Base-by-base conservation (phyloP, 139 green algal species). In the Coccomyxa sp. region DNA sequence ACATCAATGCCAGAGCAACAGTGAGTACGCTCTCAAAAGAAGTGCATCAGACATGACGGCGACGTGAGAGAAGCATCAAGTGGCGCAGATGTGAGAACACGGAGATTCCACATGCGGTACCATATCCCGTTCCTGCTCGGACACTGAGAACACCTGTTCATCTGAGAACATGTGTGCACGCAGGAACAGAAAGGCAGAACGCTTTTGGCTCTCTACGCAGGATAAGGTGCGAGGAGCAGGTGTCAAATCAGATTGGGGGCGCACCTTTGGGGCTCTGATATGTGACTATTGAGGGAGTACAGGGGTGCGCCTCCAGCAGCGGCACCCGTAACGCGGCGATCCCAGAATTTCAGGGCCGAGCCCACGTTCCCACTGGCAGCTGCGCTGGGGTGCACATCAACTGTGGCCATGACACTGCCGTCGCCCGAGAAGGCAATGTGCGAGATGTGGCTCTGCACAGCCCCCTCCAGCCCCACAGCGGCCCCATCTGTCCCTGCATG, bases 231-330 rank as follows among this genome's bases (percentile, higher is more conserved):
- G 7, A 51, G 38, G 38, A 51, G 38, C 38, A 51, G 3, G 38
- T 51, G 38, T 51, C 38, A 51, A 7, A 11, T 51, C 3, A 51
- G 38, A 51, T 51, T 7, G 38, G 38, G 38, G 38, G 38, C 7
- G 38, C 76, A 82, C 68, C 76, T 87, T 85, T 95, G 92, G 15
- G 92, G 91, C 38, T 86, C 86, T 51, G 93, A 90, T 23, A 88
- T 77, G 4, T 88, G 77, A 0, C 89, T 94, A 79, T 93, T 93
- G 27, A 93, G 83, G 0, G n/a, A 32, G 83, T 89, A 94, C 1
- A 82, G 82, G 13, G 67, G 67, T 0, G 77, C 27, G 32, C 32
- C 28, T 0, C 80, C 78, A 13, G 58, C 60, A 13, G 58, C n/a
- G 28, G 68, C 59, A 10, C 82, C 76, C n/a, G n/a, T 51, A 25